Conservation (phyloP, 768 basidiomycete genomes). For the Hysterangium stoloniferum region DNA sequence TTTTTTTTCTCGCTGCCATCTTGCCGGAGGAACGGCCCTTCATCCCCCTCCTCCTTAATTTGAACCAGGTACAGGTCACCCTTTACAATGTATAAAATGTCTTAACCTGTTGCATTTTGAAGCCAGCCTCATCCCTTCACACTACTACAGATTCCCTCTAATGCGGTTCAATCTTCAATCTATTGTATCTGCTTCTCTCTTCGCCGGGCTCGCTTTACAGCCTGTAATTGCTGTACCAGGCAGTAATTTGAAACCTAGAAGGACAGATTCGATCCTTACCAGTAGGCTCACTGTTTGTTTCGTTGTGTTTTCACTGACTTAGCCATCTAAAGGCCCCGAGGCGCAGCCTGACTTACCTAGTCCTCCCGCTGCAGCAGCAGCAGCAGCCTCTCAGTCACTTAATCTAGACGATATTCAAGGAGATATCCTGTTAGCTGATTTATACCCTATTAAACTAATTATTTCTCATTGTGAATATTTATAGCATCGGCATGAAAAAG, state of each 20-base stretch:
- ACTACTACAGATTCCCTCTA: neutral
- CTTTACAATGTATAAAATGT: too few relatives aligned
- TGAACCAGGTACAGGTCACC: too few relatives aligned
- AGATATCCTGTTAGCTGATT: slow-evolving; percentile 6
- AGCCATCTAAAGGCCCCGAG: slow-evolving; percentile 1
- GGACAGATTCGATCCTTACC: neutral
- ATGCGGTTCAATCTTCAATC: slow-evolving; percentile 4
- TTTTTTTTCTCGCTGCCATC: too few relatives aligned
- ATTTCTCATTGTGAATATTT: slow-evolving; percentile 16
- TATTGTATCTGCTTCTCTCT: neutral
- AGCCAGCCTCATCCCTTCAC: too few relatives aligned
- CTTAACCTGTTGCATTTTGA: too few relatives aligned
- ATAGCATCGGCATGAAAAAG: slow-evolving; percentile 50
- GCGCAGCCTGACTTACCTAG: slow-evolving; percentile 3
- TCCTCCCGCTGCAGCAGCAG: neutral
- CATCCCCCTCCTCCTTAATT: too few relatives aligned
- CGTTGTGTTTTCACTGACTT: neutral
- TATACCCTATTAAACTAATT: neutral
- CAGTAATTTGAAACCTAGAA: neutral
- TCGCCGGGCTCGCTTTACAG: neutral
- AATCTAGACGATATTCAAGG: slow-evolving; percentile 7
- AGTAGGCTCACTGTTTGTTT: neutral
- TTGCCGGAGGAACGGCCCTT: too few relatives aligned
- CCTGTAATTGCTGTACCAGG: neutral
- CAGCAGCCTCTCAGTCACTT: slow-evolving; percentile 6